These are phyloP conservation scores for Alopecurus myosuroides DNA, from an alignment of 176 grass and related monocot species.

Conservation along the genomic window DNA sequence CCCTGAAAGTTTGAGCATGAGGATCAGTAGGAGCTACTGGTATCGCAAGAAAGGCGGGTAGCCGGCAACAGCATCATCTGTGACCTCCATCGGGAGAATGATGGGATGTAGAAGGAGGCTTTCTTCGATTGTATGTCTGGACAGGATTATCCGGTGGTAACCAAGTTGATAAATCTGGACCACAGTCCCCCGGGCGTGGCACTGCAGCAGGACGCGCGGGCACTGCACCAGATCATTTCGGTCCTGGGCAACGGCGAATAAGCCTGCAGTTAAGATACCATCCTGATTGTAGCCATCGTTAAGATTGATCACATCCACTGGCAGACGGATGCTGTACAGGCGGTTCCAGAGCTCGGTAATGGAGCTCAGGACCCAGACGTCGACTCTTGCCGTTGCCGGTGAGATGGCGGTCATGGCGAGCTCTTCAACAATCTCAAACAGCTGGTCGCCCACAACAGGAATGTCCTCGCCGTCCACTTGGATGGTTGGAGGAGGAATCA, in stretches of 20 bases:
- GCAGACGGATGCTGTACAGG: neutral
- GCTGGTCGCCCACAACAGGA: neutral
- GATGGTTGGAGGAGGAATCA: neutral
- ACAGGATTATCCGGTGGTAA: neutral
- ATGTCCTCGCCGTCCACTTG: neutral
- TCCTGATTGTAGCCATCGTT: neutral
- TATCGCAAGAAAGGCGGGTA: neutral
- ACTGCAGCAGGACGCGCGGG: neutral
- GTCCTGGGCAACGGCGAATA: neutral
- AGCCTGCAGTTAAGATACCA: neutral
- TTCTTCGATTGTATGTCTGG: neutral
- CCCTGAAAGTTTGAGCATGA: neutral
- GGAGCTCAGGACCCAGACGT: neutral
- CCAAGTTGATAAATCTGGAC: neutral
- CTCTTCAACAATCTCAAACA: neutral
- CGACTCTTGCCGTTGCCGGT: neutral
- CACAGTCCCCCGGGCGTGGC: neutral
- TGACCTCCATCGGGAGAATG: neutral
- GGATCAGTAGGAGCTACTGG: neutral
- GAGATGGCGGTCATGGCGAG: constrained; percentile 3
- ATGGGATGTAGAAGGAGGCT: neutral
- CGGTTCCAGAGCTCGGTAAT: neutral
- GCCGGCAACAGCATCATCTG: neutral
- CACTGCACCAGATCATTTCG: neutral
- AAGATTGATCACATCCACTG: neutral